Evolutionary conservation across 1,284 basidiomycete genomes (phyloP), one percentile per base, ranked within the genome.

Genomic region (Anthracocystis setariae): DNA sequence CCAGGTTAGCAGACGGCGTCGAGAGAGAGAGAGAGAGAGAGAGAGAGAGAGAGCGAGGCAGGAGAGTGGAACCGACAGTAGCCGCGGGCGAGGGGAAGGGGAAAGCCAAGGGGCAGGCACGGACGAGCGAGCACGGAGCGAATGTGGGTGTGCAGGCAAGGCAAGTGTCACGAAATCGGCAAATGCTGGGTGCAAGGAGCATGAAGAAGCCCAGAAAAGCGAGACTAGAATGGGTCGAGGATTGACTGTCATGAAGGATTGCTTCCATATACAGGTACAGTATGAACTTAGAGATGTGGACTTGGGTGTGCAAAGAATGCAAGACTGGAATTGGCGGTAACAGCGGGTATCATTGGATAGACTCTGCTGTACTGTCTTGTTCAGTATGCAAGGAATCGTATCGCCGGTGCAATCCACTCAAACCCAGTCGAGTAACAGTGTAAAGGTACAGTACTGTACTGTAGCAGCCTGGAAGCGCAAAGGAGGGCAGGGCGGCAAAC

Each of bases 171-270:
- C n/a, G 29, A 29, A 12, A 29, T 12, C 29, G 29, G 29, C 7
- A 50, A 33, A 50, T n/a, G 48, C 48, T 50, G 48, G 48, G 48
- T 50, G 48, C 35, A 10, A 27, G 27, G 15, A 44, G 49, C 25
- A 43, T 33, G 39, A 33, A 51, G 40, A 25, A 32, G 38, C 13
- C 8, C 39, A 37, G 35, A 37, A 37, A 42, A 24, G 29, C 12
- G 29, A 5, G 29, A 12, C 29, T 29, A 12, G 29, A 12, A 7
- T 29, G 29, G 29, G 29, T 29, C 23, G 40, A 42, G 18, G 40
- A 18, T 23, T 10, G 40, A 42, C 40, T 42, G 12, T 29, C 29
- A 29, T 29, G 40, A 21, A 23, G 12, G 18, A 4, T 23, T 4
- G 18, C 38, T n/a, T n/a, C 17, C 18, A 23, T 42, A 23, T 20